Conservation (phyloP, 2,329 filamentous ascomycete species). For the Colletotrichum coccodes region DNA sequence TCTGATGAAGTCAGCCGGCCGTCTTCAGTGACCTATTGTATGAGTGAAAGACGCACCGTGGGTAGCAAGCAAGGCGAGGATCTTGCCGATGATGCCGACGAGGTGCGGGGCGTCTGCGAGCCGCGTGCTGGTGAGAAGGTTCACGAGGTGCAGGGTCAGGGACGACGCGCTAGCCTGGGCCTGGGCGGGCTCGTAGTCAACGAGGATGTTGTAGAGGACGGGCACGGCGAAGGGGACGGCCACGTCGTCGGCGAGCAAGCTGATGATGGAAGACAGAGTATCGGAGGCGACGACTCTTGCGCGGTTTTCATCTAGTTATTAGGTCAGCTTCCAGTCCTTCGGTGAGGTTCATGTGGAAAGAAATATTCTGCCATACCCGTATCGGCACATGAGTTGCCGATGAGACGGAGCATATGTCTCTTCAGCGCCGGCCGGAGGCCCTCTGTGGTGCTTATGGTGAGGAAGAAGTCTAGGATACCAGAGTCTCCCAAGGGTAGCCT, state of each 20-base stretch:
- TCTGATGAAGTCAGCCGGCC: conserved; percentile 45
- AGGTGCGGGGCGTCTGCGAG: conserved; percentile 53
- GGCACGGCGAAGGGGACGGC: conserved; percentile 65
- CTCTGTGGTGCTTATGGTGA: conserved; percentile 54
- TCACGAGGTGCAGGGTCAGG: conserved; percentile 60
- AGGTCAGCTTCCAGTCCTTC: not conserved
- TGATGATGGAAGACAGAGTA: conserved; percentile 58
- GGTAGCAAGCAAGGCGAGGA: conserved; percentile 62
- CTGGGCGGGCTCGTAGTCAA: conserved; percentile 72
- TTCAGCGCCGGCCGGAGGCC: conserved; percentile 54
- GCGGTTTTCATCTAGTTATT: conserved; percentile 64
- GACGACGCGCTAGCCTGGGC: conserved; percentile 61
- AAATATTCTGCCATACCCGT: conserved; percentile 51
- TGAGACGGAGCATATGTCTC: conserved; percentile 65
- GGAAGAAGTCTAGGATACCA: conserved; percentile 66
- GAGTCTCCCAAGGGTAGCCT: conserved; percentile 66
- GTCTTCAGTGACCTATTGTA: too few relatives aligned
- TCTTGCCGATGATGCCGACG: conserved; percentile 65
- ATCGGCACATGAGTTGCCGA: conserved; percentile 73
- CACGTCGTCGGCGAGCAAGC: conserved; percentile 56
- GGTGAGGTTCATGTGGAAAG: too few relatives aligned
- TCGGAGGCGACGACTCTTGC: conserved; percentile 62
- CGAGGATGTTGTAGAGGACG: conserved; percentile 70
- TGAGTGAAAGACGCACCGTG: conserved; percentile 54
- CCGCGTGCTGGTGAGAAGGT: conserved; percentile 58